phyloP scores from a whole-genome alignment of 352 stramenopile genomes.

The Phytophthora chlamydospora region DNA sequence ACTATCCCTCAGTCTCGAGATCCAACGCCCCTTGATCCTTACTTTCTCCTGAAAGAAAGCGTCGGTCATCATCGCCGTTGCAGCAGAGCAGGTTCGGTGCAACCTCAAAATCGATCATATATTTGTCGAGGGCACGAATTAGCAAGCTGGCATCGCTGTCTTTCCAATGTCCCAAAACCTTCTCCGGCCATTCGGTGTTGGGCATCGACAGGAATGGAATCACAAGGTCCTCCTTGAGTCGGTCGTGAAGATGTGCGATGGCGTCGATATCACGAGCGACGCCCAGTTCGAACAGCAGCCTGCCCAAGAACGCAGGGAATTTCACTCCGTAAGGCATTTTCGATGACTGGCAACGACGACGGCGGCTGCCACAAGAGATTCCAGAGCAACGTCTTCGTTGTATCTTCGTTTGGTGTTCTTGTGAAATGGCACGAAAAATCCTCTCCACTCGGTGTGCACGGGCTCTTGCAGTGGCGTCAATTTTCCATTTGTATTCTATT shows the following conservation, averaged over 20 bases:
- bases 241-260: neutral
- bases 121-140: neutral
- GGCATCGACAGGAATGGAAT: slow-evolving; percentile 1
- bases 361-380: neutral
- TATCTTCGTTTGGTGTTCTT: too few relatives aligned
- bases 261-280: neutral
- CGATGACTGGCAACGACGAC: slow-evolving; percentile 2
- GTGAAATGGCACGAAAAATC: too few relatives aligned
- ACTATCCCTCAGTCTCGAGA: too few relatives aligned
- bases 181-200: slow-evolving; percentile 1
- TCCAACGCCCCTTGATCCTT: too few relatives aligned
- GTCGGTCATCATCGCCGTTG: too few relatives aligned
- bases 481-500: too few relatives aligned
- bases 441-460: too few relatives aligned
- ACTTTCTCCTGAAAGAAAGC: too few relatives aligned
- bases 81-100: too few relatives aligned
- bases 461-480: too few relatives aligned
- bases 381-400: too few relatives aligned
- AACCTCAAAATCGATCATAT: neutral
- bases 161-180: neutral
- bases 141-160: slow-evolving; percentile 3
- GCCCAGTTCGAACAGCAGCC: slow-evolving; percentile 1
- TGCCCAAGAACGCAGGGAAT: neutral
- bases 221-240: neutral
- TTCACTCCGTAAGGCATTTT: neutral